These are phyloP conservation scores for Nyctanthes arbortristis DNA, from an alignment of 257 asterid genomes.

Conservation along the genomic window DNA sequence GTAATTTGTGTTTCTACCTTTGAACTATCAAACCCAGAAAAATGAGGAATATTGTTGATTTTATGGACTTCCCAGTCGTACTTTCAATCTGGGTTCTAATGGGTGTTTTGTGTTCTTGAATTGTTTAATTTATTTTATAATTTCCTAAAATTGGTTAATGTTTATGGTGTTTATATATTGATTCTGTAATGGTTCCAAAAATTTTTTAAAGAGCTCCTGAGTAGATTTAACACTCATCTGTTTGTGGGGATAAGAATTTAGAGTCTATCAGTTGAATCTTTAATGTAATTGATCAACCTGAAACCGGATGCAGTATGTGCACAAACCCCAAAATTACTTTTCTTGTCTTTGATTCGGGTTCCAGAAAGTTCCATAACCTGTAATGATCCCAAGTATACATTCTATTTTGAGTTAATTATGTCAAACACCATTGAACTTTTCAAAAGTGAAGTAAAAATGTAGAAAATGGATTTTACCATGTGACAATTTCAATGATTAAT, in stretches of 20 bases:
- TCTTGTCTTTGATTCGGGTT: constrained; percentile 12
- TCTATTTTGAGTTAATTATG: no score
- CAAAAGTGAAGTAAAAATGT: no score
- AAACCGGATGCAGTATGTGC: neutral
- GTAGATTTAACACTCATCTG: neutral
- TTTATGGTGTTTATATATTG: neutral
- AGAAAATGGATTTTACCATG: no score
- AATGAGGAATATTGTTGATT: neutral
- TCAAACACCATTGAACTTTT: no score
- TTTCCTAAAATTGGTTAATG: neutral
- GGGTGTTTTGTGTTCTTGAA: neutral
- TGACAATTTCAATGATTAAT: no score
- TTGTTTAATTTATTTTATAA: neutral
- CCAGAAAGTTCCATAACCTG: constrained; percentile 23
- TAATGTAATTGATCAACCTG: neutral
- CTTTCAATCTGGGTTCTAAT: neutral
- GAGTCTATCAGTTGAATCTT: neutral
- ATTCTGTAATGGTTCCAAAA: neutral
- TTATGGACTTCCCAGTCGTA: neutral
- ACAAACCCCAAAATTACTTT: no score
- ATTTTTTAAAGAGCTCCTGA: no score
- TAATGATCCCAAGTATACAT: neutral
- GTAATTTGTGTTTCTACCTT: constrained; percentile 28
- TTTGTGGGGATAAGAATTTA: neutral
- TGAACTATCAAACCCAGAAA: neutral